Evolutionary conservation across 495 filamentous ascomycete genomes (phyloP), one percentile per base, ranked within the genome.

Genomic region (Aspergillus avenaceus): DNA sequence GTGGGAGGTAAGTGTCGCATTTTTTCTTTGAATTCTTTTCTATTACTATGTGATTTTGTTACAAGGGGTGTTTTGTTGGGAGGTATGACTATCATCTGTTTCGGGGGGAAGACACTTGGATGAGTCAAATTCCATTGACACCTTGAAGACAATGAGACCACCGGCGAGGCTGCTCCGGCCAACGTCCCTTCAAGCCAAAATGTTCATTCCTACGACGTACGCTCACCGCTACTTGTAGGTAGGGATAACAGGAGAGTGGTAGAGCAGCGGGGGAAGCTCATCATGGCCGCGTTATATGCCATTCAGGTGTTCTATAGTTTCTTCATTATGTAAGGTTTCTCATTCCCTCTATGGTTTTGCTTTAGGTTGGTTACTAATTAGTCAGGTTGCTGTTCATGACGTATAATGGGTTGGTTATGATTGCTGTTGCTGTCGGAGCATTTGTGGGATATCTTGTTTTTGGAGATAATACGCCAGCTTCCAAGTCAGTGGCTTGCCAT

Each of bases 321-420:
- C 60, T 97, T 99, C 72, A 95, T 99, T 59, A 99, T 99, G 93
- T 97, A 61, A 84, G 90, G 87, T n/a, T n/a, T n/a, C 36, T 38
- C 45, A 5, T 1, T 21, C 49, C 40, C n/a, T 40, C 11, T 43
- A 12, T 18, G 31, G 6, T 40, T 52, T 14, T 14, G 24, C 42
- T 14, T 8, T n/a, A 9, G 27, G 11, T 18, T 53, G 26, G 27
- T 40, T 26, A 16, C 42, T 54, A 25, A 43, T 59, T n/a, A 48
- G n/a, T 38, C 24, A 98, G 93, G 93, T 73, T 99, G 53, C 74
- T 99, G 18, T 99, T 99, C 71, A 99, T 99, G 93, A 99, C 95
- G 2, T 99, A 99, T 67, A 99, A 99, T 58, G 93, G 95, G 13
- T 91, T 85, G 78, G 84, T 99, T 49, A 99, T 99, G 93, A 66